These are phyloP conservation scores for Aspergillus bridgeri DNA, from an alignment of 495 filamentous ascomycete genomes.

Conservation along the genomic window DNA sequence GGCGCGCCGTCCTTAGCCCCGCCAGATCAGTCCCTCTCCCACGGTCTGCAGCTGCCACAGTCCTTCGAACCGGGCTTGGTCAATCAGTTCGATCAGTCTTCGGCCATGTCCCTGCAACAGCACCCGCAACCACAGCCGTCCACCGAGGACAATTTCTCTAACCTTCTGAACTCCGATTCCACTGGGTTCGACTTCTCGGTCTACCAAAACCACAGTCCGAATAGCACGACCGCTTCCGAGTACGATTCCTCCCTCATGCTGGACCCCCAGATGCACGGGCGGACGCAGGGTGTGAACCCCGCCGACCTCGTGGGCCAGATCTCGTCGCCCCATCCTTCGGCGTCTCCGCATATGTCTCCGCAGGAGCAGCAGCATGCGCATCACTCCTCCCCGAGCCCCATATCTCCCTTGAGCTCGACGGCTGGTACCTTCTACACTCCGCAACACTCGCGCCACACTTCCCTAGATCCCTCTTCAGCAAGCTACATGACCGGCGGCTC, in stretches of 20 bases:
- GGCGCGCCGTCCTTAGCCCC: slow-evolving; percentile 26
- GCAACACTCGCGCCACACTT: slow-evolving; percentile 72
- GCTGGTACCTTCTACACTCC: slow-evolving; percentile 53
- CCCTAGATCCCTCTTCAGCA: slow-evolving; percentile 75
- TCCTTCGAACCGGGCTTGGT: slow-evolving; percentile 37
- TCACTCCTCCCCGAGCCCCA: slow-evolving; percentile 47
- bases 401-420: slow-evolving; percentile 52
- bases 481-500: slow-evolving; percentile 61
- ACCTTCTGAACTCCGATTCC: slow-evolving; percentile 34
- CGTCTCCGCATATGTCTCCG: slow-evolving; percentile 68
- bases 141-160: slow-evolving; percentile 40
- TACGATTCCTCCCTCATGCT: slow-evolving; percentile 42
- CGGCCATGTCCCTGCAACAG: slow-evolving; percentile 21
- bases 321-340: slow-evolving; percentile 63
- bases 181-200: slow-evolving; percentile 40
- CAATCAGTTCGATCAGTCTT: slow-evolving; percentile 34
- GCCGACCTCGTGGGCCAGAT: slow-evolving; percentile 69
- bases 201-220: slow-evolving; percentile 35
- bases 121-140: slow-evolving; percentile 11
- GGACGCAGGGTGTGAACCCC: slow-evolving; percentile 52
- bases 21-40: slow-evolving; percentile 31
- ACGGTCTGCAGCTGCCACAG: slow-evolving; percentile 35
- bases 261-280: slow-evolving; percentile 43
- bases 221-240: slow-evolving; percentile 29
- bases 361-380: slow-evolving; percentile 51